Conservation (phyloP, 1,284 basidiomycete species). For the Moesziomyces sp. region DNA sequence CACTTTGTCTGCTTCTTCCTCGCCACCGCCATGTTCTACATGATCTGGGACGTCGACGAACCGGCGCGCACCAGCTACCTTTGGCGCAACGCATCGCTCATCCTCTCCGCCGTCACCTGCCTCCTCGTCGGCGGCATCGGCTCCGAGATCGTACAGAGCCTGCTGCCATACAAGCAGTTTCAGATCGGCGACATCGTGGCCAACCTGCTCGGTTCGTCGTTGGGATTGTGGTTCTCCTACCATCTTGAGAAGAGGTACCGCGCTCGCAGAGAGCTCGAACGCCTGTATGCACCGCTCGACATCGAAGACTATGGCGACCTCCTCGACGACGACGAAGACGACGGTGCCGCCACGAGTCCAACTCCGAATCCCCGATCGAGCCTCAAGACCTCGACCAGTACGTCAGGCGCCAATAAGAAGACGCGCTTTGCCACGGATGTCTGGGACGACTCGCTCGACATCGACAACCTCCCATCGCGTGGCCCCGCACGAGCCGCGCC, state of each 20-base stretch:
- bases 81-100: conserved; percentile 81
- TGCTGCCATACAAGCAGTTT: conserved; percentile 85
- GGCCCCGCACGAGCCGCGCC: neutral
- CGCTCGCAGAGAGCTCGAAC: conserved; percentile 45
- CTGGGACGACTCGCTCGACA: conserved; percentile 37
- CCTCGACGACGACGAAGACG: conserved; percentile 36
- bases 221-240: conserved; percentile 74
- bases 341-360: conserved; percentile 6
- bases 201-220: conserved; percentile 80
- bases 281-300: conserved; percentile 60
- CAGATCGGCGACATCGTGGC: conserved; percentile 81
- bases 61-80: conserved; percentile 75
- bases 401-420: conserved; percentile 16
- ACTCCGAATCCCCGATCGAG: conserved; percentile 5
- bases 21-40: conserved; percentile 84
- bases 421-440: conserved; percentile 26
- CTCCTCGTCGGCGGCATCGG: conserved; percentile 75
- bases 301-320: conserved; percentile 44
- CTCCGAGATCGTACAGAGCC: conserved; percentile 85
- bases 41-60: conserved; percentile 88
- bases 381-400: conserved; percentile 11
- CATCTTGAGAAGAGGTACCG: conserved; percentile 53
- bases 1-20: conserved; percentile 83
- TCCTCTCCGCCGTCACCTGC: conserved; percentile 74
- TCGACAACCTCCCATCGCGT: neutral